Percentiles rank a stretch among this genome's conserved stretches.
These are phyloP conservation scores for Malus hybrid DNA, from an alignment of 331 rosid genomes.

Conservation along the genomic window DNA sequence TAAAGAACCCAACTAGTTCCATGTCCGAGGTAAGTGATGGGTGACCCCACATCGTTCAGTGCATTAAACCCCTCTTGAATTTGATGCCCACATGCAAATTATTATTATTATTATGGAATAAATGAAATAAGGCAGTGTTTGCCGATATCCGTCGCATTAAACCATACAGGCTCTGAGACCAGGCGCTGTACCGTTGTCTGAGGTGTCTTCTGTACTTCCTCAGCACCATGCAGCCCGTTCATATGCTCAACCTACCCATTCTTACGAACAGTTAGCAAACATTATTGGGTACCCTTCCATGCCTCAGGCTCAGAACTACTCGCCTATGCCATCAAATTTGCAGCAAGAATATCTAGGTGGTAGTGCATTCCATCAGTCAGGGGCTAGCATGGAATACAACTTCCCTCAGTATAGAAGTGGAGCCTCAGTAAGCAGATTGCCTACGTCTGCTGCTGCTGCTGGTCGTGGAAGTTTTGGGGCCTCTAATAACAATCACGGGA, in stretches of 20 bases:
- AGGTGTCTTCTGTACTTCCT: slow-evolving; percentile 24
- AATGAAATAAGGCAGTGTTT: background rate
- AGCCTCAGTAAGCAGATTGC: slow-evolving; percentile 20
- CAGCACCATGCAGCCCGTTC: slow-evolving; percentile 20
- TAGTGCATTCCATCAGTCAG: slow-evolving; percentile 26
- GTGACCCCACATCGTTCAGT: background rate
- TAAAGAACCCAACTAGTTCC: slow-evolving; percentile 24
- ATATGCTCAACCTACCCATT: slow-evolving; percentile 22
- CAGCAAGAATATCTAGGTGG: slow-evolving; percentile 28
- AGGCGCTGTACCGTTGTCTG: slow-evolving; percentile 23
- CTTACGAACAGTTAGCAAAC: slow-evolving; percentile 26
- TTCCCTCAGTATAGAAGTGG: slow-evolving; percentile 24
- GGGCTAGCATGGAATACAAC: slow-evolving; percentile 32
- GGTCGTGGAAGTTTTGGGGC: slow-evolving; percentile 36
- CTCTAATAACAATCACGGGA: slow-evolving; percentile 22
- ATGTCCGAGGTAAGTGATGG: slow-evolving; percentile 32
- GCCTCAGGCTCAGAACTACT: slow-evolving; percentile 32
- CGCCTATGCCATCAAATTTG: slow-evolving; percentile 16
- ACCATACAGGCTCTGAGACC: slow-evolving; percentile 39
- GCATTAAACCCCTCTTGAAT: background rate
- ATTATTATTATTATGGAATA: background rate
- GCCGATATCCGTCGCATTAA: background rate
- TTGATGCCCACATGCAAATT: background rate
- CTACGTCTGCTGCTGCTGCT: slow-evolving; percentile 26
- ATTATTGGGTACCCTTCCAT: slow-evolving; percentile 10